Percentiles rank a stretch among this genome's conserved stretches.
Conservation (phyloP, 169 alveolate genomes). For the Cryptosporidium tyzzeri region DNA sequence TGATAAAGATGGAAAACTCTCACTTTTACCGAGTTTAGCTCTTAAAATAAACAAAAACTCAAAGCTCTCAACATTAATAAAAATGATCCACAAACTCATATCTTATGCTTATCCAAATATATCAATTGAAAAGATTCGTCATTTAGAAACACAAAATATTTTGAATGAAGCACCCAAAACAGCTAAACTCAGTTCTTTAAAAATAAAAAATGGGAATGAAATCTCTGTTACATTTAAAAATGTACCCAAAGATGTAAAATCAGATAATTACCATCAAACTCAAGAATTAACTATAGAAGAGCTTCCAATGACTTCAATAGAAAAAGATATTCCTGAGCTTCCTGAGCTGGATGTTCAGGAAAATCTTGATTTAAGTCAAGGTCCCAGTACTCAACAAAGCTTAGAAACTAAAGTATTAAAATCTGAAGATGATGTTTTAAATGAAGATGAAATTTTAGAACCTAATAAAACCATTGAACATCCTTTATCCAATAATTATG, state of each 20-base stretch:
- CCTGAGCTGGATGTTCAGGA: neutral
- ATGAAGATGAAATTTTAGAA: neutral
- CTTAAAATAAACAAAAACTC: constrained; percentile 26
- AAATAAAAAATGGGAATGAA: constrained; percentile 43
- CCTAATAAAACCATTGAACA: neutral
- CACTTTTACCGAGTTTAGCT: constrained; percentile 36
- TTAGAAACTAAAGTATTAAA: neutral
- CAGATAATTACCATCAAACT: neutral
- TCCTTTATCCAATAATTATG: neutral
- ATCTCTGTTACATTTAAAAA: constrained; percentile 26
- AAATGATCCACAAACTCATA: constrained; percentile 18
- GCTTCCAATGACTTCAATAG: constrained; percentile 16
- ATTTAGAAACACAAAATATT: constrained; percentile 14
- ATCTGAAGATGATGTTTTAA: neutral
- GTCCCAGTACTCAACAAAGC: neutral
- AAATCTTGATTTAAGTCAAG: neutral
- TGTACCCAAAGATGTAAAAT: neutral
- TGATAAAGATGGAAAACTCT: constrained; percentile 36
- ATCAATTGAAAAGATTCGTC: constrained; percentile 28
- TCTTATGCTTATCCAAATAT: constrained; percentile 2
- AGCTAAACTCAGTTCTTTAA: neutral
- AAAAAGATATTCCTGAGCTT: neutral
- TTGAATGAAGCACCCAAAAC: constrained; percentile 15
- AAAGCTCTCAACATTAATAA: constrained; percentile 1
- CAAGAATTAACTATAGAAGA: neutral